Conservation (phyloP, 257 asterid species). For the Solanum appendiculatum region DNA sequence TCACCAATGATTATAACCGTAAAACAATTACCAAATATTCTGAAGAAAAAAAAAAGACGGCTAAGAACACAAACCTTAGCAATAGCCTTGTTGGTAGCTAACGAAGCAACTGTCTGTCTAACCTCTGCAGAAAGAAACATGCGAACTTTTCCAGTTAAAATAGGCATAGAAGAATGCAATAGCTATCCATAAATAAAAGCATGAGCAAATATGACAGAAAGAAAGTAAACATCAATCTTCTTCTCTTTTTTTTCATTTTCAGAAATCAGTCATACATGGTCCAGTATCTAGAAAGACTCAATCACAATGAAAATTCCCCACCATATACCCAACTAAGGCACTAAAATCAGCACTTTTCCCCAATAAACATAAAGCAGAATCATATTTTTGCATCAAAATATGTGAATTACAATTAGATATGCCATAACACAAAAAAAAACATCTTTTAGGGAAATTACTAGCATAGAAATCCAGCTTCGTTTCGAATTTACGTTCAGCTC, state of each 20-base stretch:
- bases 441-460: conserved; percentile 17
- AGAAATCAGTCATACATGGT: not conserved
- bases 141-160: not conserved
- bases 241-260: not conserved
- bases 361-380: not conserved
- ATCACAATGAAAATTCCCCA: not conserved
- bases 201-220: not conserved
- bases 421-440: conserved; percentile 12
- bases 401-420: not conserved
- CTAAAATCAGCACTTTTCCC: not conserved
- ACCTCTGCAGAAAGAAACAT: conserved; percentile 35
- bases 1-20: not conserved
- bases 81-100: conserved; percentile 34
- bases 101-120: conserved; percentile 34
- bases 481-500: conserved; percentile 53
- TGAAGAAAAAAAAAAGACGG: not conserved
- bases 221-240: not conserved
- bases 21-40: not conserved
- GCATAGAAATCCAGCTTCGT: conserved; percentile 63
- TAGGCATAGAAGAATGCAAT: not conserved
- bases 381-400: no score
- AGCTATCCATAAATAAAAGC: not conserved
- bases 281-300: not conserved
- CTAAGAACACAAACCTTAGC: conserved; percentile 36
- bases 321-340: not conserved